Conservation (phyloP, 805 yeast species). For the Hanseniaspora nectarophila region DNA sequence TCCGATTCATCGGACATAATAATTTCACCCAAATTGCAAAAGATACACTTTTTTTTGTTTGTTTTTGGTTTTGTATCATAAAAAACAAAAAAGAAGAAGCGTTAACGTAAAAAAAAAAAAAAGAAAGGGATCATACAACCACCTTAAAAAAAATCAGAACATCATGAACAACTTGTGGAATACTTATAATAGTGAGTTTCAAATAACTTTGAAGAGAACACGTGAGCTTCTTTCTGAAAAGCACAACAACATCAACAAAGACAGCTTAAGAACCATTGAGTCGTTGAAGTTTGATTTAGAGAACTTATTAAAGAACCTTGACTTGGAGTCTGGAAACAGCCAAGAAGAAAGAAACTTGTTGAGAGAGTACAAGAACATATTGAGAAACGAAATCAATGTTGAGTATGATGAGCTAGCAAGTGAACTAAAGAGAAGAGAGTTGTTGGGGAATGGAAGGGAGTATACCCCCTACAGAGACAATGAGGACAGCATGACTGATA, state of each 20-base stretch:
- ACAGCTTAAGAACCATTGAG: constrained; percentile 23
- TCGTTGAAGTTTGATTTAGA: constrained; percentile 26
- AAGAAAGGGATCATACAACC: neutral
- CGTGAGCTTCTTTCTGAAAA: constrained; percentile 18
- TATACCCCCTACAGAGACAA: constrained; percentile 24
- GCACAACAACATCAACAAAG: constrained; percentile 21
- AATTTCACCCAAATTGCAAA: no score
- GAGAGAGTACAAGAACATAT: constrained; percentile 52
- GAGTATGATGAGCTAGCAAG: constrained; percentile 49
- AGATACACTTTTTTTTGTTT: neutral
- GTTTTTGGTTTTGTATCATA: neutral
- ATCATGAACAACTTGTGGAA: constrained; percentile 23
- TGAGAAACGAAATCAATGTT: constrained; percentile 44
- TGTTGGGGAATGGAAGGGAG: constrained; percentile 46
- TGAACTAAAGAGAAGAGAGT: constrained; percentile 55
- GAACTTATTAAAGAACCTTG: constrained; percentile 77
- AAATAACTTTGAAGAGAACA: constrained; percentile 25
- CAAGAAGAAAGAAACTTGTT: constrained; percentile 57
- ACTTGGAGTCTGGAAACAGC: constrained; percentile 58
- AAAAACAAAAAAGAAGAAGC: neutral
- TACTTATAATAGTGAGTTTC: constrained; percentile 32
- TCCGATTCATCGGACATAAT: no score
- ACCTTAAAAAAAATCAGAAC: neutral
- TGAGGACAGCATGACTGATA: constrained; percentile 54
- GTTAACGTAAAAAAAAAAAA: neutral